Base-by-base conservation (phyloP, 2,329 filamentous ascomycete species). In the Emericellopsis atlantica region DNA sequence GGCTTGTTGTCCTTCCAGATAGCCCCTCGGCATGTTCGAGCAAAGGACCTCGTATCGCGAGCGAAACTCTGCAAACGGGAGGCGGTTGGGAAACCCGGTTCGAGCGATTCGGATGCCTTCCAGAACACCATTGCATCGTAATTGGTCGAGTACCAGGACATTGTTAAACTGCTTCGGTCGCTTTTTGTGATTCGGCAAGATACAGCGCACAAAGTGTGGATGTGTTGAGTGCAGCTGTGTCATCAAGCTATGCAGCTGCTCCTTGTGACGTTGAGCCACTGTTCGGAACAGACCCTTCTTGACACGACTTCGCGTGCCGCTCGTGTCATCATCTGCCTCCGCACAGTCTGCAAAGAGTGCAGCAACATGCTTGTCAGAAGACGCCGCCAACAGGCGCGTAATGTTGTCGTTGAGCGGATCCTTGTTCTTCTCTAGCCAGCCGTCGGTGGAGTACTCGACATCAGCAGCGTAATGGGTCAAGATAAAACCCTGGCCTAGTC, bases 371-470 rank as follows among this genome's bases (percentile, higher is more conserved):
- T 75, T 78, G 56, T 96, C 81, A 2, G 72, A 78, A 1, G 93
- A 98, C 12, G 74, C 71, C 32, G 89, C 85, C 31, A 98, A 73
- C 7, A 98, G 72, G 18, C 87, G 78, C 0, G 93, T 98, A 46
- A 98, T 74, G 47, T 96, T 98, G 69, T 98, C 93, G 53, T 96
- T 96, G 36, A 98, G 62, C 2, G 92, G 93, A 54, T 98, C 92
- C 59, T 98, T 98, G 69, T 98, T 98, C 72, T 96, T 98, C 60
- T 96, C 90, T 29, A 98, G 67, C 92, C 92, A 98, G 43, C 84
- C 84, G 43, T 90, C 79, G 0, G 92, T 98, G 1, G 83, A 88
- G 58, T 98, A 98, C 59, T 98, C 93, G 3, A 98, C 92, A 59
- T 96, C 92, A 22, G 92, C 89, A 21, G 92, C 92, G 55, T 98